These are phyloP conservation scores for Sclerotinia spermophila DNA, from an alignment of 2,329 filamentous ascomycete genomes.

Conservation along the genomic window DNA sequence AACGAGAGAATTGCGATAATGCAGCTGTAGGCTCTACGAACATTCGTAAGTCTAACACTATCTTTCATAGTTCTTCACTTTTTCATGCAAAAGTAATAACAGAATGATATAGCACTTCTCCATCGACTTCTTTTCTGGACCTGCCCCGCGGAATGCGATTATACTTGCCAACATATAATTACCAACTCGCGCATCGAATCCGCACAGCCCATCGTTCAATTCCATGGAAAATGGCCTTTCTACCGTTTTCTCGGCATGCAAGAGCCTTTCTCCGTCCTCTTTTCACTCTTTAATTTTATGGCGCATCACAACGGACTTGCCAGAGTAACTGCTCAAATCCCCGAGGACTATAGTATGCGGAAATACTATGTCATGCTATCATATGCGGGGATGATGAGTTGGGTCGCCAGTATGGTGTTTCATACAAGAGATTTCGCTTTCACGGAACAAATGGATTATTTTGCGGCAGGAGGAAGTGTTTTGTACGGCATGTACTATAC, in stretches of 20 bases:
- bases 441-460: conserved; percentile 96
- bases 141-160: conserved; percentile 93
- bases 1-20: conserved; percentile 71
- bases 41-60: conserved; percentile 31
- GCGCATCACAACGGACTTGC: conserved; percentile 77
- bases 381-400: conserved; percentile 76
- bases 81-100: conserved; percentile 24
- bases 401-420: conserved; percentile 87
- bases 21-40: conserved; percentile 49
- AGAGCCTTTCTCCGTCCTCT: conserved; percentile 89
- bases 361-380: conserved; percentile 79
- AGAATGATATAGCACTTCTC: conserved; percentile 60
- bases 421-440: conserved; percentile 81
- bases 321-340: conserved; percentile 67
- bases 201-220: conserved; percentile 74
- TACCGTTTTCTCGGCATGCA: conserved; percentile 86
- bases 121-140: conserved; percentile 88
- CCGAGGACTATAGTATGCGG: conserved; percentile 68
- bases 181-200: conserved; percentile 67
- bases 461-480: conserved; percentile 84
- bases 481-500: conserved; percentile 89
- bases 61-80: neutral
- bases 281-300: conserved; percentile 85
- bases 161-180: conserved; percentile 92
- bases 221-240: conserved; percentile 99